Percentiles rank a stretch among this genome's conserved stretches.
These are phyloP conservation scores for Conringia planisiliqua DNA, from an alignment of 345 rosid species.

Conservation along the genomic window DNA sequence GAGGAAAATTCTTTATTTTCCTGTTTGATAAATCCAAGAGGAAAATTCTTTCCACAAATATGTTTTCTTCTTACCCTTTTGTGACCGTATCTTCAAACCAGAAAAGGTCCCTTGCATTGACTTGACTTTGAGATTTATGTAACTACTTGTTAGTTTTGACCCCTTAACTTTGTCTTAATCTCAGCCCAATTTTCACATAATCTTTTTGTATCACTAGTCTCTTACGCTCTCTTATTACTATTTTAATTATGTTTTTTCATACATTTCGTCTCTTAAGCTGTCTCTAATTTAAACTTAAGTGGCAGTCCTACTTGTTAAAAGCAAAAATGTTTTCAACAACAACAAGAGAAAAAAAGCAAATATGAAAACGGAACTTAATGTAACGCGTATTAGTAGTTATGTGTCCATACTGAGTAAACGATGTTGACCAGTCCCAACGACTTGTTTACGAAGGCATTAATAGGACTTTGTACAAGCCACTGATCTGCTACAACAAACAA, in stretches of 20 bases:
- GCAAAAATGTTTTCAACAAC: not conserved
- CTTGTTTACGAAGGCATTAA: slow-evolving; percentile 8
- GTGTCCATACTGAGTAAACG: slow-evolving; percentile 19
- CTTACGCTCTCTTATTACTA: not conserved
- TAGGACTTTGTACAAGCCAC: not conserved
- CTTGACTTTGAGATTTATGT: not conserved
- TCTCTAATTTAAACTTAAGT: not conserved
- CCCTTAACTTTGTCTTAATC: not conserved
- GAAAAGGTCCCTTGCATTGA: slow-evolving; percentile 11
- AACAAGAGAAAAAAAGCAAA: not conserved
- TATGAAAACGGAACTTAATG: not conserved
- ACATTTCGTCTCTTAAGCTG: not conserved
- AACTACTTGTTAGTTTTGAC: not conserved
- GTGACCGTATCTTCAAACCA: not conserved
- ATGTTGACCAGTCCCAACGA: slow-evolving; percentile 18
- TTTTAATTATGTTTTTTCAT: not conserved
- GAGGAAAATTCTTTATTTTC: not conserved
- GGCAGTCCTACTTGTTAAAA: not conserved
- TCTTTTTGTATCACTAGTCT: not conserved
- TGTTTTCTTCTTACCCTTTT: not conserved
- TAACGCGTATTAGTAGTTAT: slow-evolving; percentile 21
- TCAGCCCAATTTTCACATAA: not conserved
- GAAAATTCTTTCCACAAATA: not conserved
- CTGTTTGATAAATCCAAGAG: not conserved
- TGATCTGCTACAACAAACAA: not conserved